A percentile compares a stretch with the other conserved stretches of the same genome.
phyloP scores from a whole-genome alignment of 202 grass and related monocot genomes.

The Schoenoplectus triqueter region DNA sequence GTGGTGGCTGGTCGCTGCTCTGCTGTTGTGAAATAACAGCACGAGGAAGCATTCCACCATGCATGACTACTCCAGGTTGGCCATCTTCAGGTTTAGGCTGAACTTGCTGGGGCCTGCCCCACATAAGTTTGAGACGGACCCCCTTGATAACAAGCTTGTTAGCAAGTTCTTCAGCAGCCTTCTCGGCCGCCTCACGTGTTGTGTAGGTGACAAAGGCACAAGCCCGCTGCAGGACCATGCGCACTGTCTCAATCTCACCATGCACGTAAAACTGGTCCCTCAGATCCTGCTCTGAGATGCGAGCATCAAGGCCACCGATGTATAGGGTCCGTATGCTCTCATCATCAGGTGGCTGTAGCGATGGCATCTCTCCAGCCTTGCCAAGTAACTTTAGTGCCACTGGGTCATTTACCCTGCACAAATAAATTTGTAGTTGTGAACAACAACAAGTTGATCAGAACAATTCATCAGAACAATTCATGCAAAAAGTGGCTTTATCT shows the following conservation, averaged over 20 bases:
- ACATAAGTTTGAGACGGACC: conserved; percentile 94
- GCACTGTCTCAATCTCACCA: conserved; percentile 93
- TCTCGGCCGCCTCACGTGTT: conserved; percentile 87
- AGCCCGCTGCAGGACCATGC: conserved; percentile 89
- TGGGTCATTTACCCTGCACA: conserved; percentile 83
- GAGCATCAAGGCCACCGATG: conserved; percentile 78
- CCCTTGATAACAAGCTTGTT: conserved; percentile 98
- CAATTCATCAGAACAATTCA: not conserved
- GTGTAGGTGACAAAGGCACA: conserved; percentile 95
- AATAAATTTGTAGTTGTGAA: too few species aligned
- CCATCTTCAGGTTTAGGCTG: conserved; percentile 67
- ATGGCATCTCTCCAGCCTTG: conserved; percentile 97
- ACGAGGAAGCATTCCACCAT: conserved; percentile 86
- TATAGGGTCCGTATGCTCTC: conserved; percentile 94
- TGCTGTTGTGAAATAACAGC: conserved; percentile 92
- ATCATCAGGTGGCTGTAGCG: conserved; percentile 81
- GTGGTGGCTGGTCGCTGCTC: conserved; percentile 59
- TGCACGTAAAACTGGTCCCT: conserved; percentile 92
- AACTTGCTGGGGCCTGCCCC: conserved; percentile 73
- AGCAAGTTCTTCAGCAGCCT: conserved; percentile 83
- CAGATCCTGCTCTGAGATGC: conserved; percentile 81
- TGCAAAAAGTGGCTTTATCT: not conserved
- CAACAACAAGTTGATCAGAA: not conserved
- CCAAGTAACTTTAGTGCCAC: conserved; percentile 86
- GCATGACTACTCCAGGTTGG: conserved; percentile 65